These are phyloP conservation scores for Calocybe gangraenosa DNA, from an alignment of 768 basidiomycete species.

Conservation along the genomic window DNA sequence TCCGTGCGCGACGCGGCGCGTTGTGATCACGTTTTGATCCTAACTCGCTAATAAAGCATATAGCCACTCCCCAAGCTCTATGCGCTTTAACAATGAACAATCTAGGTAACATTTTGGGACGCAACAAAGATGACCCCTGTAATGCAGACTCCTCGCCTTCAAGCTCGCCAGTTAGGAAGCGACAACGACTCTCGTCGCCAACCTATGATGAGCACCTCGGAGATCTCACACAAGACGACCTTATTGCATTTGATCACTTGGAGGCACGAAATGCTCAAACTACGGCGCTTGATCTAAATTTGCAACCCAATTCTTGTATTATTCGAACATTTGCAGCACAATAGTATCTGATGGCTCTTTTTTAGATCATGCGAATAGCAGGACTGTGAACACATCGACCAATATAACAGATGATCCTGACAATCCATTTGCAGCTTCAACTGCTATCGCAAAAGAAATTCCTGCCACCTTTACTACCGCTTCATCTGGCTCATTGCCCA, in stretches of 20 bases:
- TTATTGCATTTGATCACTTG: slow-evolving; percentile 50
- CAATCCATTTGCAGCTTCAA: slow-evolving; percentile 33
- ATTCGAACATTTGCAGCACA: too few species aligned
- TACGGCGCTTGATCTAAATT: background rate
- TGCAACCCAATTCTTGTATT: too few species aligned
- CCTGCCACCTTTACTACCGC: slow-evolving; percentile 11
- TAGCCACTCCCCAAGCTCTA: too few species aligned
- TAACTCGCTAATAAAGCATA: too few species aligned
- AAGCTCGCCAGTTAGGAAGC: slow-evolving; percentile 48
- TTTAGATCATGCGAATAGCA: too few species aligned
- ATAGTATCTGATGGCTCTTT: too few species aligned
- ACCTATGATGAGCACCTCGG: slow-evolving; percentile 53
- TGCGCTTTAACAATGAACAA: slow-evolving; percentile 6
- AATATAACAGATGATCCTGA: slow-evolving; percentile 34
- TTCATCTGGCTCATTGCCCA: slow-evolving; percentile 12
- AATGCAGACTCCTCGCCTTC: slow-evolving; percentile 24
- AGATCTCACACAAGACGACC: slow-evolving; percentile 51
- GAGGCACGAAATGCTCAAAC: slow-evolving; percentile 34
- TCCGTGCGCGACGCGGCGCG: too few species aligned
- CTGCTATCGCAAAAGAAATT: background rate
- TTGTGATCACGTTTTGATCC: background rate
- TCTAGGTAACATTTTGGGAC: slow-evolving; percentile 2
- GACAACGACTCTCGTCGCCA: slow-evolving; percentile 62
- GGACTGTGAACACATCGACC: too few species aligned
- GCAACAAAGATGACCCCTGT: background rate